phyloP scores from a whole-genome alignment of 1,284 basidiomycete genomes.

The Trichosporon faecale region DNA sequence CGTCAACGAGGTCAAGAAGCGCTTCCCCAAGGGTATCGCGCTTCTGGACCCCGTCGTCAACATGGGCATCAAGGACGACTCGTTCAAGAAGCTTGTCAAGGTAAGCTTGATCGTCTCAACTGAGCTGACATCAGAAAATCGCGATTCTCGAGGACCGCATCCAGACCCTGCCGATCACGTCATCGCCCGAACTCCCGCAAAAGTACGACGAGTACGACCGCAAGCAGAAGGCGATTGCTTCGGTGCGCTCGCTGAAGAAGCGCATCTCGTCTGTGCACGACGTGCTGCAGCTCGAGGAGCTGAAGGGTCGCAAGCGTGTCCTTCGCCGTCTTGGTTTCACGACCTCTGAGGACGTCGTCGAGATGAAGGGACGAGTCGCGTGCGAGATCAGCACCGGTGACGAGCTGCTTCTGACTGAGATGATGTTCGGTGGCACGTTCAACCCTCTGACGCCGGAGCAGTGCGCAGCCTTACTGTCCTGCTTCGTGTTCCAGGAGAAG shows the following conservation, averaged over 20 bases:
- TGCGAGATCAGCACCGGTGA: slow-evolving; percentile 98
- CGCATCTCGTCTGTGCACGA: slow-evolving; percentile 86
- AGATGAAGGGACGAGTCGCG: slow-evolving; percentile 96
- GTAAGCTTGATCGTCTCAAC: slow-evolving; percentile 15
- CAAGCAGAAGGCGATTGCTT: slow-evolving; percentile 70
- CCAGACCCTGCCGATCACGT: slow-evolving; percentile 69
- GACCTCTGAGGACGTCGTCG: slow-evolving; percentile 83
- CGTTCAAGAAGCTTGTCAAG: slow-evolving; percentile 79
- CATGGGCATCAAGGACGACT: slow-evolving; percentile 94
- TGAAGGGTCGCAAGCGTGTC: slow-evolving; percentile 92
- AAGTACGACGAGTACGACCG: slow-evolving; percentile 74
- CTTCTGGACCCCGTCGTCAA: slow-evolving; percentile 90
- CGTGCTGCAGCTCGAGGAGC: slow-evolving; percentile 91
- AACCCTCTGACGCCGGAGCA: slow-evolving; percentile 86
- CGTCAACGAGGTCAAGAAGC: slow-evolving; percentile 79
- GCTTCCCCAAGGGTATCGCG: slow-evolving; percentile 83
- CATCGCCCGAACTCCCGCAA: slow-evolving; percentile 68
- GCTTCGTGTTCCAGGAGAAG: slow-evolving; percentile 98
- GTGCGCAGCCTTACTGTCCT: slow-evolving; percentile 85
- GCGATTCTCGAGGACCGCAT: slow-evolving; percentile 78
- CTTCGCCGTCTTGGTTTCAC: slow-evolving; percentile 90
- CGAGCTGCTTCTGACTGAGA: slow-evolving; percentile 90
- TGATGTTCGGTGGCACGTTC: slow-evolving; percentile 97
- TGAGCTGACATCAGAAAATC: slow-evolving; percentile 63
- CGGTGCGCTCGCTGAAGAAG: slow-evolving; percentile 73